Evolutionary conservation across 495 filamentous ascomycete genomes (phyloP).

Genomic region (Usnea hakonensis): DNA sequence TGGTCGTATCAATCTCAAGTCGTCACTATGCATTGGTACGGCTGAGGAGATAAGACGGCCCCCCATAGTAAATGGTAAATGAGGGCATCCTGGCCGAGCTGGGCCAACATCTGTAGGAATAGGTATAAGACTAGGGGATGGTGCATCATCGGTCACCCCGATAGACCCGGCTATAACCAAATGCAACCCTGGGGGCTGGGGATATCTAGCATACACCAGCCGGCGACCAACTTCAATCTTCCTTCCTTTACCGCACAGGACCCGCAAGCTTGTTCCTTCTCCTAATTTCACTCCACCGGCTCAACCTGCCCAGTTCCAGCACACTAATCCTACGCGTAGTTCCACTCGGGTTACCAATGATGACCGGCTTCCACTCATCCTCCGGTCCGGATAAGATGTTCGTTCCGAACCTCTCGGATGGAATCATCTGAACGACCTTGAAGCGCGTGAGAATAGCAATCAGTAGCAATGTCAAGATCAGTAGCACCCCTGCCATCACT

Average conservation of each 20-base stretch:
- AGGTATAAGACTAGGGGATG: too few species aligned
- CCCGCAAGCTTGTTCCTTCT: conserved; percentile 49
- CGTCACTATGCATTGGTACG: too few species aligned
- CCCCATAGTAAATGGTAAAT: too few species aligned
- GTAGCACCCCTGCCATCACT: conserved; percentile 52
- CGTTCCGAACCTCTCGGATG: conserved; percentile 29
- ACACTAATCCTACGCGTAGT: conserved; percentile 58
- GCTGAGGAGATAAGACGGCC: too few species aligned
- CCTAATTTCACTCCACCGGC: conserved; percentile 63
- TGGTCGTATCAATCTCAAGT: too few species aligned
- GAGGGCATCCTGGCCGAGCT: too few species aligned
- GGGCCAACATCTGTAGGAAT: too few species aligned
- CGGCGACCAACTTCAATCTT: too few species aligned
- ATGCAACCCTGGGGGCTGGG: background rate
- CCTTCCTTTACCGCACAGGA: background rate
- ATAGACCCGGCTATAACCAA: background rate
- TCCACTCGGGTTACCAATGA: conserved; percentile 60
- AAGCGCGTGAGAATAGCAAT: conserved; percentile 52
- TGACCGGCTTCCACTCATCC: conserved; percentile 56
- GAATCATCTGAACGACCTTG: conserved; percentile 58
- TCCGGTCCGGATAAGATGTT: conserved; percentile 38
- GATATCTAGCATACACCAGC: too few species aligned
- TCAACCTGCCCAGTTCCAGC: conserved; percentile 55
- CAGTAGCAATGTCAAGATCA: conserved; percentile 55
- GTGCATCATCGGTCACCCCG: too few species aligned